These are phyloP conservation scores for Oxyria digyna DNA, from an alignment of 148 eudicot genomes.

Conservation along the genomic window DNA sequence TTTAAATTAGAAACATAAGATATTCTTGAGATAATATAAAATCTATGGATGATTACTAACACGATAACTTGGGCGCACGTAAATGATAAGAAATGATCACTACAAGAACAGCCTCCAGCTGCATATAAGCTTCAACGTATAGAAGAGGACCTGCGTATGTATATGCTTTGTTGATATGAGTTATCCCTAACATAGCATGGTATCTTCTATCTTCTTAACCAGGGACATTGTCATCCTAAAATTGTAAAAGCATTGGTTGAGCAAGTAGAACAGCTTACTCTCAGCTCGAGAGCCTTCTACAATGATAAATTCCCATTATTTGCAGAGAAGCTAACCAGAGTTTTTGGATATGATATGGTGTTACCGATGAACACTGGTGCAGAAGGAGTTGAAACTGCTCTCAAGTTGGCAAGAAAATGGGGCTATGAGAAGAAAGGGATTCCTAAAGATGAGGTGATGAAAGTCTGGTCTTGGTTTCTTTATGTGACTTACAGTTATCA, in stretches of 20 bases:
- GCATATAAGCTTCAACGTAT: neutral
- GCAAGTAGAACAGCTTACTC: slow-evolving; percentile 76
- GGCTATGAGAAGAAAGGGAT: slow-evolving; percentile 85
- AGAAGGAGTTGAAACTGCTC: slow-evolving; percentile 97
- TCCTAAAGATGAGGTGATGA: slow-evolving; percentile 67
- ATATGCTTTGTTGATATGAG: neutral
- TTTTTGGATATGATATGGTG: slow-evolving; percentile 98
- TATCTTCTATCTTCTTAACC: slow-evolving; percentile 15
- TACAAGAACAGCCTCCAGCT: neutral
- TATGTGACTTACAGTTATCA: no score
- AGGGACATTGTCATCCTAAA: slow-evolving; percentile 98
- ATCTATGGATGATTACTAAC: neutral
- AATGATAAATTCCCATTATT: slow-evolving; percentile 76
- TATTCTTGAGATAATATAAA: neutral
- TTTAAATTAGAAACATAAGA: neutral
- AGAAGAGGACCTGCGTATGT: neutral
- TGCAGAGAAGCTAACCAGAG: slow-evolving; percentile 66
- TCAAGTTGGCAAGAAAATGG: slow-evolving; percentile 96
- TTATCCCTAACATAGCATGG: neutral
- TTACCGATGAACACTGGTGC: slow-evolving; percentile 99
- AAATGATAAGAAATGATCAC: neutral
- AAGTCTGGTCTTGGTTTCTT: neutral
- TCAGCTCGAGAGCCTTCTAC: slow-evolving; percentile 95
- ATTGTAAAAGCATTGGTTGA: slow-evolving; percentile 66
- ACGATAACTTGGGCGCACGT: neutral